These are phyloP conservation scores for Linum tenue DNA, from an alignment of 345 rosid genomes.

Conservation along the genomic window DNA sequence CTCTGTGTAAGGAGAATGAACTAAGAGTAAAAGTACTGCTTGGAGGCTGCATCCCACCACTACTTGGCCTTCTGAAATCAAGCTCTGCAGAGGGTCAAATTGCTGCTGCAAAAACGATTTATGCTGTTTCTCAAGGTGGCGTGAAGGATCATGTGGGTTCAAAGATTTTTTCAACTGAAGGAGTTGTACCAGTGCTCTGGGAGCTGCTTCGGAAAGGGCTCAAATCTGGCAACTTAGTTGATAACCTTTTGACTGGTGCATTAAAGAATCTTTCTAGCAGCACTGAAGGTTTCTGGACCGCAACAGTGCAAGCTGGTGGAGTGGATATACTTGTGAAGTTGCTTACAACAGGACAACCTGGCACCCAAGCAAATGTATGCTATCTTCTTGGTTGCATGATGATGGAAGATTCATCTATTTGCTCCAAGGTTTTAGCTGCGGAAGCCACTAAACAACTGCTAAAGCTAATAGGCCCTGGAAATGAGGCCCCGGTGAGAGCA, in stretches of 20 bases:
- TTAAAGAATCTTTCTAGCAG: conserved; percentile 82
- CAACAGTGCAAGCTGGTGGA: conserved; percentile 91
- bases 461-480: conserved; percentile 82
- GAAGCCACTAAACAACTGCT: conserved; percentile 84
- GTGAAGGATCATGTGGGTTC: conserved; percentile 97
- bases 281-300: conserved; percentile 91
- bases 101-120: conserved; percentile 91
- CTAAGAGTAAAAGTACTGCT: conserved; percentile 92
- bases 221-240: conserved; percentile 74
- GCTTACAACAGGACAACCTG: conserved; percentile 70
- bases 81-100: conserved; percentile 94
- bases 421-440: conserved; percentile 80
- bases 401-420: conserved; percentile 90
- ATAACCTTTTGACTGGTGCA: conserved; percentile 88
- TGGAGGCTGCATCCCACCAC: conserved; percentile 99
- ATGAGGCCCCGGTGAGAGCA: conserved; percentile 93
- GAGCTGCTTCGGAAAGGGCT: conserved; percentile 65
- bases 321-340: conserved; percentile 93
- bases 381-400: conserved; percentile 95
- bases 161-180: conserved; percentile 97
- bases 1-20: conserved; percentile 98
- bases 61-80: conserved; percentile 97
- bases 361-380: conserved; percentile 85
- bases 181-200: conserved; percentile 96
- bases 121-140: conserved; percentile 97